Conservation (phyloP, 192 early-diverging fungal species). For the Entomortierella lignicola region DNA sequence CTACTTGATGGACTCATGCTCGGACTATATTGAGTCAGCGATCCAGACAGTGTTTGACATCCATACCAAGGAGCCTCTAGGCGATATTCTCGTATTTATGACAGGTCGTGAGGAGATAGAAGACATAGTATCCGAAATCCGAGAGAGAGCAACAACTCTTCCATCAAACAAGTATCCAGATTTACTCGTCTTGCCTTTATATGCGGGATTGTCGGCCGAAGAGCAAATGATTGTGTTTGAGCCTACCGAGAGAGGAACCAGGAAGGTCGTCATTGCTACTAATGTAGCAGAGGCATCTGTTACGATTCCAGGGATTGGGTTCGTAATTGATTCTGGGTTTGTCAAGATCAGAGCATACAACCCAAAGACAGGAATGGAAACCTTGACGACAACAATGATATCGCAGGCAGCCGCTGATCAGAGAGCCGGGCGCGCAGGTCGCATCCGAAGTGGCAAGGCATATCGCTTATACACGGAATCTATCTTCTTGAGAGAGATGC, state of each 20-base stretch:
- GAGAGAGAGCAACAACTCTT: constrained; percentile 65
- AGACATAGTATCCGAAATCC: constrained; percentile 66
- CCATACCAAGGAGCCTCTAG: constrained; percentile 72
- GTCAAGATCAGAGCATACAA: constrained; percentile 88
- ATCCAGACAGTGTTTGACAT: constrained; percentile 83
- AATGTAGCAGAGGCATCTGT: constrained; percentile 91
- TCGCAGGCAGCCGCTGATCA: constrained; percentile 95
- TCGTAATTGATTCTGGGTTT: constrained; percentile 85
- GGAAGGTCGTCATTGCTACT: constrained; percentile 91
- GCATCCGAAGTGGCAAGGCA: constrained; percentile 89
- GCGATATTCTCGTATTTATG: constrained; percentile 79
- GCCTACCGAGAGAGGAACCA: constrained; percentile 58
- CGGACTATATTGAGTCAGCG: constrained; percentile 72
- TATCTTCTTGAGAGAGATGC: constrained; percentile 82
- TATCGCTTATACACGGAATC: constrained; percentile 92
- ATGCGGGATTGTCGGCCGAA: constrained; percentile 76
- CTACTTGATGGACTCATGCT: constrained; percentile 67
- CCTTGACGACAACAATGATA: constrained; percentile 87
- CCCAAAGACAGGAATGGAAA: constrained; percentile 93
- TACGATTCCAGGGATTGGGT: constrained; percentile 80
- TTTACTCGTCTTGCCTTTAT: constrained; percentile 71
- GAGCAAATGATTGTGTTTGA: constrained; percentile 77
- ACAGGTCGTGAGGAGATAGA: constrained; percentile 86
- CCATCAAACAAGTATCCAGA: constrained; percentile 41
- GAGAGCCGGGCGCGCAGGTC: constrained; percentile 93